Percentiles rank a stretch among this genome's conserved stretches.
These are phyloP conservation scores for Colletotrichum falcatum DNA, from an alignment of 2,329 filamentous ascomycete genomes.

Conservation along the genomic window DNA sequence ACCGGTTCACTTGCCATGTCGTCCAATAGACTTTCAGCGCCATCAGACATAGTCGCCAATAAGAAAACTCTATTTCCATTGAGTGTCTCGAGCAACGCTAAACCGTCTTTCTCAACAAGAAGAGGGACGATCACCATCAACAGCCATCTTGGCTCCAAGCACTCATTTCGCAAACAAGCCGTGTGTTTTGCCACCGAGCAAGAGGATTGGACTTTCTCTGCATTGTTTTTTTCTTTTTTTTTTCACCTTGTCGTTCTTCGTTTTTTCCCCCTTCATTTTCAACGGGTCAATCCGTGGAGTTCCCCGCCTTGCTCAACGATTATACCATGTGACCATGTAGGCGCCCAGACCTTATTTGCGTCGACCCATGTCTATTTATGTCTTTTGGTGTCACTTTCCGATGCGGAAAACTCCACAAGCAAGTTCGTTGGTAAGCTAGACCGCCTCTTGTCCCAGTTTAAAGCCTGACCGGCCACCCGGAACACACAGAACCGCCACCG, in stretches of 20 bases:
- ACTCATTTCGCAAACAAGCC: neutral
- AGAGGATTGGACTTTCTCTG: neutral
- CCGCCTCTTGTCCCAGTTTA: conserved; percentile 17
- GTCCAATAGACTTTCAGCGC: neutral
- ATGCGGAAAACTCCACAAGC: neutral
- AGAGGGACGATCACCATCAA: neutral
- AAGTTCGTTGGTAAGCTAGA: conserved; percentile 22
- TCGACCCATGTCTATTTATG: conserved; percentile 7
- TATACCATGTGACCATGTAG: neutral
- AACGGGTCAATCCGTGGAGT: neutral
- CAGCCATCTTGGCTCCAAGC: neutral
- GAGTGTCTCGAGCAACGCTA: neutral
- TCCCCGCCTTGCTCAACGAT: neutral
- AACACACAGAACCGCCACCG: conserved; percentile 14
- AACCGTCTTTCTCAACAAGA: conserved; percentile 4
- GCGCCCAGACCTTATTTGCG: conserved; percentile 9
- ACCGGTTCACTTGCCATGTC: neutral
- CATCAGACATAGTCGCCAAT: neutral
- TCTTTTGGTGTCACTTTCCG: neutral
- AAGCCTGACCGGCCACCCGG: neutral
- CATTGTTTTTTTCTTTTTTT: neutral
- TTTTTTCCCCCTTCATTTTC: neutral
- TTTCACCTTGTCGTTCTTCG: no score
- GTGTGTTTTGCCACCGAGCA: neutral
- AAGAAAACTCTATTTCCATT: conserved; percentile 3